phyloP scores from a whole-genome alignment of 2,329 filamentous ascomycete genomes.

The Colletotrichum tanaceti region DNA sequence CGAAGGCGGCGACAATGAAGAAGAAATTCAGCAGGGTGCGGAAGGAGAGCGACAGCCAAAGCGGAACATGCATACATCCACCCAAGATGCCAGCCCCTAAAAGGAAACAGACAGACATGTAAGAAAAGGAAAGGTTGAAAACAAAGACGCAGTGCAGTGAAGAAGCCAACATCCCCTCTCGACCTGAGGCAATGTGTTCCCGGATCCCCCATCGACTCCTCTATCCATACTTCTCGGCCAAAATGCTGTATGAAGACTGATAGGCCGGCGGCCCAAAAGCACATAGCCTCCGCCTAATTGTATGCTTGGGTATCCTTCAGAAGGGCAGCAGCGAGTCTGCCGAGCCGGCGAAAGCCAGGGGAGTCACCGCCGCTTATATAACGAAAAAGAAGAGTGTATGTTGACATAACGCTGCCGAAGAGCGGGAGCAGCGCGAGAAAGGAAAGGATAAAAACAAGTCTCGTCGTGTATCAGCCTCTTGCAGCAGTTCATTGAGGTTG shows the following conservation, averaged over 20 bases:
- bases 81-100: conserved; percentile 12
- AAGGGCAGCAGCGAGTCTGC: conserved; percentile 36
- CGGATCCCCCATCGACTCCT: conserved; percentile 49
- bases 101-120: not conserved
- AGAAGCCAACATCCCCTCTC: conserved; percentile 11
- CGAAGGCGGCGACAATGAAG: not conserved
- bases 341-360: conserved; percentile 35
- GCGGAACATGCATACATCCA: conserved; percentile 31
- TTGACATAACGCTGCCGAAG: conserved; percentile 23
- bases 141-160: conserved; percentile 30
- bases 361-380: conserved; percentile 38
- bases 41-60: conserved; percentile 2
- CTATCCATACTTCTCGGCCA: conserved; percentile 51
- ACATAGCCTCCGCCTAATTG: conserved; percentile 51
- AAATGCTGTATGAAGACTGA: conserved; percentile 51
- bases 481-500: conserved; percentile 53
- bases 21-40: conserved; percentile 17
- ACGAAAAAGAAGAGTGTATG: conserved; percentile 35
- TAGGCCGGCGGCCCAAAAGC: conserved; percentile 48
- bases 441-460: not conserved
- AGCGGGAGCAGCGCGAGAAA: not conserved
- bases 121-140: conserved; percentile 29
- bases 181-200: conserved; percentile 30
- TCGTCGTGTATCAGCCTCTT: conserved; percentile 1
- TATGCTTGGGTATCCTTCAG: conserved; percentile 52